Conservation (phyloP, 2,329 filamentous ascomycete genomes). For the Aspergillus pseudoglaucus region DNA sequence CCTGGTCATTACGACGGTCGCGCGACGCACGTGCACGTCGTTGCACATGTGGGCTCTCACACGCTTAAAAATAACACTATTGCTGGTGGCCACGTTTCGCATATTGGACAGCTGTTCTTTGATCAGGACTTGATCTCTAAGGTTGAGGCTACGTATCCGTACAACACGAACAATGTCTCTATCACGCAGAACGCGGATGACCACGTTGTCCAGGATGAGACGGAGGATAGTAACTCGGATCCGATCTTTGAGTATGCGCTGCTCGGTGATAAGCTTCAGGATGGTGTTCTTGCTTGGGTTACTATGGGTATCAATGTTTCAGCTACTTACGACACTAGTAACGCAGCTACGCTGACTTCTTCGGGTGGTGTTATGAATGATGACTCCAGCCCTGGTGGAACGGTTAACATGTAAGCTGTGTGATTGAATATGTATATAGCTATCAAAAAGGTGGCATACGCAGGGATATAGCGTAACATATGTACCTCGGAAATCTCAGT, state of each 20-base stretch:
- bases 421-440: neutral
- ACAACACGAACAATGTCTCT: slow-evolving; percentile 13
- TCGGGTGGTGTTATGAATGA: neutral
- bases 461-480: too few relatives aligned
- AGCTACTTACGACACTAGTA: slow-evolving; percentile 4
- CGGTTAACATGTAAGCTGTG: neutral
- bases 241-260: slow-evolving; percentile 10
- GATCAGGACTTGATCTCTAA: slow-evolving; percentile 49
- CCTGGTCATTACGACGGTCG: slow-evolving; percentile 41
- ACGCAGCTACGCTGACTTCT: neutral
- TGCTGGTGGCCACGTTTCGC: slow-evolving; percentile 44
- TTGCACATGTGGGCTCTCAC: slow-evolving; percentile 23
- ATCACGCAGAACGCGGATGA: slow-evolving; percentile 10
- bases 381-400: neutral
- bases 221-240: slow-evolving; percentile 7
- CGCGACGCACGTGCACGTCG: slow-evolving; percentile 25
- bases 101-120: slow-evolving; percentile 58
- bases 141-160: slow-evolving; percentile 42
- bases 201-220: slow-evolving; percentile 9
- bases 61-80: slow-evolving; percentile 31
- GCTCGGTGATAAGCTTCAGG: slow-evolving; percentile 8
- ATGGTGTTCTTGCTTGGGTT: slow-evolving; percentile 11
- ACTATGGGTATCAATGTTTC: slow-evolving; percentile 10
- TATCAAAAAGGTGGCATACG: too few relatives aligned
- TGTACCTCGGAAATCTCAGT: too few relatives aligned